These are phyloP conservation scores for Cladophialophora bantiana DNA, from an alignment of 2,329 filamentous ascomycete genomes.

Conservation along the genomic window DNA sequence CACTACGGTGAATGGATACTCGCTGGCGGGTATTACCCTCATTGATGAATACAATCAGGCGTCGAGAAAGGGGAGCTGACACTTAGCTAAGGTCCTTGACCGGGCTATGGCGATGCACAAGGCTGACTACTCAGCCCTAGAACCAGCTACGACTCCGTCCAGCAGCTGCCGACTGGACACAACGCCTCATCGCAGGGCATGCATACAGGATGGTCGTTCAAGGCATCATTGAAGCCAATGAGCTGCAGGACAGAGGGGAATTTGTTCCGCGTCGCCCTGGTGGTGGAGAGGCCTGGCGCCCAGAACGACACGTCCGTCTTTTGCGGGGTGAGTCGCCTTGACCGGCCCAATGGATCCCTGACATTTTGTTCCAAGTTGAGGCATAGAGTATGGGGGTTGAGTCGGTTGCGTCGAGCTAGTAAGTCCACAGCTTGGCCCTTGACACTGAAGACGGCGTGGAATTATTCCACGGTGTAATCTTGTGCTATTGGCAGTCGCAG, in stretches of 20 bases:
- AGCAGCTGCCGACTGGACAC: neutral
- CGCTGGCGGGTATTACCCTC: neutral
- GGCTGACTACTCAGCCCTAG: neutral
- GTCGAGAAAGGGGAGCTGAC: no score
- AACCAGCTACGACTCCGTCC: neutral
- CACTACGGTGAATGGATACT: neutral
- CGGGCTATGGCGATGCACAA: neutral
- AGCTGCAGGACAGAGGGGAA: neutral
- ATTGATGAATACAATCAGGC: neutral
- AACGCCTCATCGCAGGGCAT: no score
- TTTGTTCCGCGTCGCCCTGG: neutral
- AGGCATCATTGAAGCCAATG: no score
- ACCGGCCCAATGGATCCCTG: constrained; percentile 3
- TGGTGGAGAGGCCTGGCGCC: no score
- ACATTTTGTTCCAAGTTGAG: neutral
- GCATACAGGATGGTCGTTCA: no score
- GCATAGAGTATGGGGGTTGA: neutral
- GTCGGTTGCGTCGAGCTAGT: neutral
- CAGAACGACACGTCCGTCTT: neutral
- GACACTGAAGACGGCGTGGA: neutral
- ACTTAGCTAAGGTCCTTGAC: no score
- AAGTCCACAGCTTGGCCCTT: neutral
- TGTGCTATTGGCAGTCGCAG: neutral
- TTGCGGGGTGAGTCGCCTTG: neutral
- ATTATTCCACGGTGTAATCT: constrained; percentile 1